A percentile compares a stretch with the other conserved stretches of the same genome.
phyloP scores from a whole-genome alignment of 2,329 filamentous ascomycete species.

The Diaporthe citrichinensis region DNA sequence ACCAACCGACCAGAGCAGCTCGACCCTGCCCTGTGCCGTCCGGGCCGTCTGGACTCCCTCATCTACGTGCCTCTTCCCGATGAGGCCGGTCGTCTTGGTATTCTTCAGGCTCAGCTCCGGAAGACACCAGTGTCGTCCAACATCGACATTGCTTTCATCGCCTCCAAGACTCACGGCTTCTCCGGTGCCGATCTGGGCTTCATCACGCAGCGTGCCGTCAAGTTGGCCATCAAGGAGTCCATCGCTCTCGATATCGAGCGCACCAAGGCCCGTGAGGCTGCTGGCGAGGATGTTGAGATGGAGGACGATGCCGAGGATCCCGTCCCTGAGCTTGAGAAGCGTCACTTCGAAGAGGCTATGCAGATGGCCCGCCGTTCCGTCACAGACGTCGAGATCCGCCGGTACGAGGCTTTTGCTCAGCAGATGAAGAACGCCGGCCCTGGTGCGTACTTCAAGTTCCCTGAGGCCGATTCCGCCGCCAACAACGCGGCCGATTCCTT shows the following conservation, averaged over 20 bases:
- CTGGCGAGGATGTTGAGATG: slow-evolving; percentile 85
- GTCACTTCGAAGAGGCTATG: slow-evolving; percentile 99
- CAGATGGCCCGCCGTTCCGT: slow-evolving; percentile 93
- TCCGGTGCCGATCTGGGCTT: slow-evolving; percentile 99
- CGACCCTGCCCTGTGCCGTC: slow-evolving; percentile 97
- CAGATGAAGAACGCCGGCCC: slow-evolving; percentile 99
- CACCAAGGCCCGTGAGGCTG: slow-evolving; percentile 88
- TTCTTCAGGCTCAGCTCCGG: slow-evolving; percentile 95
- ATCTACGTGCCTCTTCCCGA: slow-evolving; percentile 98
- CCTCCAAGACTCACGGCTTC: slow-evolving; percentile 97
- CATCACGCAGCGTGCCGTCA: slow-evolving; percentile 98
- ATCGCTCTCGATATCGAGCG: slow-evolving; percentile 92
- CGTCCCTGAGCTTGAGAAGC: slow-evolving; percentile 94
- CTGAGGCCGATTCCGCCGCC: slow-evolving; percentile 77
- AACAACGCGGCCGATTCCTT: slow-evolving; percentile 75
- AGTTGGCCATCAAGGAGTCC: slow-evolving; percentile 98
- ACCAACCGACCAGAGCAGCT: slow-evolving; percentile 99
- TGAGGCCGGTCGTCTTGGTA: slow-evolving; percentile 88
- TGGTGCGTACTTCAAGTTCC: slow-evolving; percentile 99
- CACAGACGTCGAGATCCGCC: slow-evolving; percentile 95
- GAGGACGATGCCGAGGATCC: slow-evolving; percentile 88
- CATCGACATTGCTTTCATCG: slow-evolving; percentile 91
- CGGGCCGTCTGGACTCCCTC: slow-evolving; percentile 97
- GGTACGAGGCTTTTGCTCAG: slow-evolving; percentile 98
- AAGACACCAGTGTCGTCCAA: slow-evolving; percentile 95